These are phyloP conservation scores for Coffea eugenioides DNA, from an alignment of 257 asterid genomes.

Conservation along the genomic window DNA sequence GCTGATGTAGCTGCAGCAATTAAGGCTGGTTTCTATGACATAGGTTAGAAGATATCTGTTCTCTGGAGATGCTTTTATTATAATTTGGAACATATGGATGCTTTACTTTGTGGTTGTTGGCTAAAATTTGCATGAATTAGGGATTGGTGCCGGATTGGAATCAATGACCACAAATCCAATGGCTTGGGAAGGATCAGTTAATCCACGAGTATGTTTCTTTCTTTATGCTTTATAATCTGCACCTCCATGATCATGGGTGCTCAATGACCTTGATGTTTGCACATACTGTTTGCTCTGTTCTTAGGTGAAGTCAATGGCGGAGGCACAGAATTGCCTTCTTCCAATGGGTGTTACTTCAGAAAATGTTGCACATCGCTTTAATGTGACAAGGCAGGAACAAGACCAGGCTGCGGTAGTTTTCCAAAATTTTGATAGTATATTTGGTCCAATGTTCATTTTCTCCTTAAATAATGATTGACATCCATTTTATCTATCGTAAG, in stretches of 20 bases:
- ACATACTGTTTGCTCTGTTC: conserved; percentile 12
- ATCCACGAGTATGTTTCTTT: conserved; percentile 66
- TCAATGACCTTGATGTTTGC: not conserved
- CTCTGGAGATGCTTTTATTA: not conserved
- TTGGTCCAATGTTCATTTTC: conserved; percentile 3
- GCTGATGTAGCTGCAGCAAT: conserved; percentile 99
- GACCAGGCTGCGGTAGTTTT: conserved; percentile 96
- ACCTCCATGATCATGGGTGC: conserved; percentile 1
- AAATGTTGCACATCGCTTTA: conserved; percentile 93
- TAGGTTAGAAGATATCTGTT: conserved; percentile 43
- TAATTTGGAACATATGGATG: not conserved
- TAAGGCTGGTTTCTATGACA: conserved; percentile 97
- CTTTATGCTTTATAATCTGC: conserved; percentile 6
- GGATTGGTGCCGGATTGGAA: conserved; percentile 99
- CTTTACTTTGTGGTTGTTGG: not conserved
- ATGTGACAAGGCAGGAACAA: conserved; percentile 87
- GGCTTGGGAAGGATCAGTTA: conserved; percentile 98
- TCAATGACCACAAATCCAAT: conserved; percentile 88
- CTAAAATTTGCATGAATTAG: conserved; percentile 36
- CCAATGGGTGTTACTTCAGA: conserved; percentile 99
- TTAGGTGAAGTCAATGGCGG: conserved; percentile 74
- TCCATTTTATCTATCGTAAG: conserved; percentile 34
- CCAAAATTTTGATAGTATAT: conserved; percentile 20
- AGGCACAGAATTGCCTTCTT: conserved; percentile 93
- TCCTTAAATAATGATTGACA: not conserved